Conservation (phyloP, 306 rosid genomes). For the Oemleria cerasiformis region DNA sequence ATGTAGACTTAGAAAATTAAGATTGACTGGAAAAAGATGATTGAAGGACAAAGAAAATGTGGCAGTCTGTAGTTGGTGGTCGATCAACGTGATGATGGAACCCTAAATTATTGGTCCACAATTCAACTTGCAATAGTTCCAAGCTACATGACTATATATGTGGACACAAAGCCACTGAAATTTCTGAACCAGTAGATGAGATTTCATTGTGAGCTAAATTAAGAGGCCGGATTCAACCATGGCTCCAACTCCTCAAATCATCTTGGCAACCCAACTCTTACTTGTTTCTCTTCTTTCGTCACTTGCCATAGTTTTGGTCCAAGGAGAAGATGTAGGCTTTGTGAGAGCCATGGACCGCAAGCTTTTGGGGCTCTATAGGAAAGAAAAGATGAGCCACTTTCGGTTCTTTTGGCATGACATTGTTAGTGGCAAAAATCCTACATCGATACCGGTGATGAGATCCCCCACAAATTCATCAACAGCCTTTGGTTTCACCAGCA, state of each 20-base stretch:
- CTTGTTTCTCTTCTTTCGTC: not conserved
- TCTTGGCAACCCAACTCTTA: not conserved
- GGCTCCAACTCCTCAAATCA: not conserved
- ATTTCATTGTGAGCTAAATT: not conserved
- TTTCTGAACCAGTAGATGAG: not conserved
- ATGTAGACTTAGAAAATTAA: too few species aligned
- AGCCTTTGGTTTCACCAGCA: not conserved
- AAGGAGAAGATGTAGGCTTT: not conserved
- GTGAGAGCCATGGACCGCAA: not conserved
- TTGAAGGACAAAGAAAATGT: not conserved
- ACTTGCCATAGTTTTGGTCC: not conserved
- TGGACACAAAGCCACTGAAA: not conserved
- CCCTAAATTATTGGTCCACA: too few species aligned
- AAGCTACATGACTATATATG: not conserved
- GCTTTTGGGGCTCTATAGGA: not conserved
- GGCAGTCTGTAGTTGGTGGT: not conserved
- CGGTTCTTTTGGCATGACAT: not conserved
- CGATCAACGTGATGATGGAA: not conserved
- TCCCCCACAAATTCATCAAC: not conserved
- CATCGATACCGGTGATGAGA: not conserved
- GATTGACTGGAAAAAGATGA: too few species aligned
- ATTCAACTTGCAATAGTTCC: not conserved
- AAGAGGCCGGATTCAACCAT: not conserved
- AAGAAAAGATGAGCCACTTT: constrained; percentile 1
- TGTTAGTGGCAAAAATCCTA: not conserved